These are phyloP conservation scores for Colletotrichum lupini DNA, from an alignment of 2,329 filamentous ascomycete species.

Conservation along the genomic window DNA sequence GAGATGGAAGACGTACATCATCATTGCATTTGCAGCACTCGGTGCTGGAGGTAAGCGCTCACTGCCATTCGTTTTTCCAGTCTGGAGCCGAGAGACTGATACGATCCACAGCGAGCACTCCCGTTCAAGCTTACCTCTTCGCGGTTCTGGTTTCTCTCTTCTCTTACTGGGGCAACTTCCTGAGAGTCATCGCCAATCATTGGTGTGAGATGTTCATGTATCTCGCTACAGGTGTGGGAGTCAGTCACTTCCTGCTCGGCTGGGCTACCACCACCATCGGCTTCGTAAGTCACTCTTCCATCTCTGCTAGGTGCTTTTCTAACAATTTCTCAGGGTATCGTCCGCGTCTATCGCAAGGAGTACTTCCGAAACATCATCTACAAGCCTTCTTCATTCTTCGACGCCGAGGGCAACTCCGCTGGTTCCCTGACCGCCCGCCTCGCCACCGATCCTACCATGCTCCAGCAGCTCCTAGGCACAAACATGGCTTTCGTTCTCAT, in stretches of 20 bases:
- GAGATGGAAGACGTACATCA: slow-evolving; percentile 32
- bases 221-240: slow-evolving; percentile 39
- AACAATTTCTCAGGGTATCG: slow-evolving; percentile 16
- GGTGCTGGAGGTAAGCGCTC: slow-evolving; percentile 26
- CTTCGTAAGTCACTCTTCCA: slow-evolving; percentile 44
- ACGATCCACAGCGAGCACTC: slow-evolving; percentile 8
- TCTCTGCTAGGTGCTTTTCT: not conserved
- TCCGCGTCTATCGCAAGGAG: slow-evolving; percentile 35
- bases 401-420: slow-evolving; percentile 38
- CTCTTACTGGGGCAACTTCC: slow-evolving; percentile 30
- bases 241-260: slow-evolving; percentile 40
- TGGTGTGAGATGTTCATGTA: slow-evolving; percentile 34
- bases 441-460: slow-evolving; percentile 37
- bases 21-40: slow-evolving; percentile 28
- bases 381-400: slow-evolving; percentile 45
- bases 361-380: slow-evolving; percentile 49
- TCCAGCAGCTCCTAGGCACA: slow-evolving; percentile 36
- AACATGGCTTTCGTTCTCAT: slow-evolving; percentile 36
- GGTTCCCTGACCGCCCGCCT: slow-evolving; percentile 41
- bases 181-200: slow-evolving; percentile 52
- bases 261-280: slow-evolving; percentile 42
- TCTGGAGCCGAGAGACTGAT: not conserved
- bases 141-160: slow-evolving; percentile 31
- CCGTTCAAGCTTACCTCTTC: slow-evolving; percentile 34
- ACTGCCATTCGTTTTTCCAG: not conserved